phyloP scores from a whole-genome alignment of 2,329 filamentous ascomycete genomes.

The Paracoccidioides lutzii region DNA sequence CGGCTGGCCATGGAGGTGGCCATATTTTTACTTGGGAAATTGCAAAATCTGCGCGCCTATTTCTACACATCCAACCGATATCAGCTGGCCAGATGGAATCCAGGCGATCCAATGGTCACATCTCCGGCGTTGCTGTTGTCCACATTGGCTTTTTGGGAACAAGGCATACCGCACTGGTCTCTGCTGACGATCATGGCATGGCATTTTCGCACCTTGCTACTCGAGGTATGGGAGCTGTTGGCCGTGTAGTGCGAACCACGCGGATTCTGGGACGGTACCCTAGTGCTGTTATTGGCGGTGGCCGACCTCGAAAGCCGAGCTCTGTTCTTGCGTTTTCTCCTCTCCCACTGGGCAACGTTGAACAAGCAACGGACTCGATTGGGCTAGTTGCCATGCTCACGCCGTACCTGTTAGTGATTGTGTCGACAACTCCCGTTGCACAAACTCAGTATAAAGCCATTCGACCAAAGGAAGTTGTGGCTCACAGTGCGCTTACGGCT shows the following conservation, averaged over 20 bases:
- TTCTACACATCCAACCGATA: conserved; percentile 72
- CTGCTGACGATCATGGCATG: conserved; percentile 90
- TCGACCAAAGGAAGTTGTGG: conserved; percentile 77
- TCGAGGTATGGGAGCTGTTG: conserved; percentile 74
- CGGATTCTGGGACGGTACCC: conserved; percentile 88
- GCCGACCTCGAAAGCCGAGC: conserved; percentile 72
- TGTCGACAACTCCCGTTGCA: conserved; percentile 90
- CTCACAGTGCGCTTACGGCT: conserved; percentile 83
- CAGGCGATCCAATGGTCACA: conserved; percentile 66
- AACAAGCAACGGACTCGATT: conserved; percentile 73
- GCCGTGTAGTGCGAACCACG: conserved; percentile 74
- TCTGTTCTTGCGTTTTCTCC: conserved; percentile 87
- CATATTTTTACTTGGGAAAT: conserved; percentile 97
- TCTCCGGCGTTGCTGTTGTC: conserved; percentile 62
- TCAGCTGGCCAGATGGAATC: conserved; percentile 52
- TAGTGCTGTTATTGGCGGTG: conserved; percentile 46
- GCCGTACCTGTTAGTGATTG: conserved; percentile 87
- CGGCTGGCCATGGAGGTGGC: conserved; percentile 77
- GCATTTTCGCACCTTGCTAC: conserved; percentile 95
- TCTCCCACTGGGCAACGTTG: conserved; percentile 84
- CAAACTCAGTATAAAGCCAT: conserved; percentile 93
- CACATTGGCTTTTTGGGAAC: conserved; percentile 94
- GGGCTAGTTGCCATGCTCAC: conserved; percentile 91
- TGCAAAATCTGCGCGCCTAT: conserved; percentile 65
- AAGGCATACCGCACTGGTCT: conserved; percentile 84